These are phyloP conservation scores for Amaranthus palmeri DNA, from an alignment of 148 eudicot genomes.

Conservation along the genomic window DNA sequence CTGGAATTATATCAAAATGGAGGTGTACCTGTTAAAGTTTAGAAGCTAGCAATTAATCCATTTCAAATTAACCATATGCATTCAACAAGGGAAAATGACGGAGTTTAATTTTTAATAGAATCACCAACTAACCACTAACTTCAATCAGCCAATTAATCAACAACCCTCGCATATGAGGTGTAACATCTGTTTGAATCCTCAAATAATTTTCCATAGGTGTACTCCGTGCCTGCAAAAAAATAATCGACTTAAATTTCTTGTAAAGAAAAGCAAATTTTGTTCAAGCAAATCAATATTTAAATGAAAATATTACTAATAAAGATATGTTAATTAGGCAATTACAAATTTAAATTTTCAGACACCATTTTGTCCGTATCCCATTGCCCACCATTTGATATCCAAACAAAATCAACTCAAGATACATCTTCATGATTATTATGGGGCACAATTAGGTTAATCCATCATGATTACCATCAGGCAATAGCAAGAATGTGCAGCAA, in stretches of 20 bases:
- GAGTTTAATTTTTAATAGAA: background rate
- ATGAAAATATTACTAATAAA: background rate
- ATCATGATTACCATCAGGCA: background rate
- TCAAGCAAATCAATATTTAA: background rate
- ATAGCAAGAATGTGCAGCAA: background rate
- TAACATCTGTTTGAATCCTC: conserved; percentile 58
- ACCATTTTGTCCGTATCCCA: background rate
- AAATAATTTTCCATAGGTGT: conserved; percentile 47
- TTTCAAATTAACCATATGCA: background rate
- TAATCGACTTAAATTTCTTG: background rate
- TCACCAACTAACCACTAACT: conserved; percentile 32
- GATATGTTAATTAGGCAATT: background rate
- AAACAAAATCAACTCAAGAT: background rate
- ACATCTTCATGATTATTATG: no score
- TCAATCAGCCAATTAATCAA: conserved; percentile 90
- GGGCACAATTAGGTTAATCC: background rate
- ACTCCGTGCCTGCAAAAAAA: conserved; percentile 52
- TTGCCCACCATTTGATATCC: background rate
- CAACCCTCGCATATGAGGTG: conserved; percentile 86
- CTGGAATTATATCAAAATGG: conserved; percentile 84
- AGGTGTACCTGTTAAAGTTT: conserved; percentile 58
- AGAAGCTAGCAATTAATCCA: conserved; percentile 13
- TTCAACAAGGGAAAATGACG: background rate
- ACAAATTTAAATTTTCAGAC: background rate
- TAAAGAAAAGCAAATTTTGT: background rate